Evolutionary conservation across 2,329 filamentous ascomycete species (phyloP).

Genomic region (Verticillium isaacii): DNA sequence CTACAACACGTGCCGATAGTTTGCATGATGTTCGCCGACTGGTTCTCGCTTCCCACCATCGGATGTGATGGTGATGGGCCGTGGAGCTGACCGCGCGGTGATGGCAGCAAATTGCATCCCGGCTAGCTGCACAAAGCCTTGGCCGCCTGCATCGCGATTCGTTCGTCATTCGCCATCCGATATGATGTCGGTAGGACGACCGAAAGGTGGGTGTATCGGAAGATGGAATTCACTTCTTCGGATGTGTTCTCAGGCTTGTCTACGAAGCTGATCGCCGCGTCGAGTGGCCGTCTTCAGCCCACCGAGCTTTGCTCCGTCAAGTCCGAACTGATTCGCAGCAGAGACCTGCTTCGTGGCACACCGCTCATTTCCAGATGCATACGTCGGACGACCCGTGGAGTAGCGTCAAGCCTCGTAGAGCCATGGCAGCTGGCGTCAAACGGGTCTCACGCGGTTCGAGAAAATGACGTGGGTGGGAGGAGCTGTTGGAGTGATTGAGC

Average conservation of each 20-base stretch:
- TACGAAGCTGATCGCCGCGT: not conserved
- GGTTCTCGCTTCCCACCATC: not conserved
- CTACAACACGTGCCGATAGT: not conserved
- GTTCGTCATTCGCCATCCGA: not conserved
- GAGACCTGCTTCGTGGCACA: not conserved
- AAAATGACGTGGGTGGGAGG: not conserved
- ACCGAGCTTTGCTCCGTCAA: too few relatives aligned
- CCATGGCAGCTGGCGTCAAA: not conserved
- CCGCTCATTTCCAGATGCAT: not conserved
- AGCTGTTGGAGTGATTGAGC: not conserved
- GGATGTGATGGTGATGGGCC: not conserved
- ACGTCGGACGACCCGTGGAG: not conserved
- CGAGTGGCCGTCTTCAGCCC: not conserved
- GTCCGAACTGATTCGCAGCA: not conserved
- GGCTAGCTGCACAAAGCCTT: not conserved
- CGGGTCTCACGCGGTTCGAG: not conserved
- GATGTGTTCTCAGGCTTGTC: not conserved
- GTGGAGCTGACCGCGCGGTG: not conserved
- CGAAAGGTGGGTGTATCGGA: not conserved
- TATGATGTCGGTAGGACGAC: not conserved
- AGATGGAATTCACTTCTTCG: not conserved
- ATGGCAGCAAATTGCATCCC: not conserved
- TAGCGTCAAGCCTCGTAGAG: not conserved
- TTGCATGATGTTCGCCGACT: too few relatives aligned
- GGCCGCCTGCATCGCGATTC: not conserved